These are phyloP conservation scores for Parascedosporium putredinis DNA, from an alignment of 2,329 filamentous ascomycete genomes.

Conservation along the genomic window DNA sequence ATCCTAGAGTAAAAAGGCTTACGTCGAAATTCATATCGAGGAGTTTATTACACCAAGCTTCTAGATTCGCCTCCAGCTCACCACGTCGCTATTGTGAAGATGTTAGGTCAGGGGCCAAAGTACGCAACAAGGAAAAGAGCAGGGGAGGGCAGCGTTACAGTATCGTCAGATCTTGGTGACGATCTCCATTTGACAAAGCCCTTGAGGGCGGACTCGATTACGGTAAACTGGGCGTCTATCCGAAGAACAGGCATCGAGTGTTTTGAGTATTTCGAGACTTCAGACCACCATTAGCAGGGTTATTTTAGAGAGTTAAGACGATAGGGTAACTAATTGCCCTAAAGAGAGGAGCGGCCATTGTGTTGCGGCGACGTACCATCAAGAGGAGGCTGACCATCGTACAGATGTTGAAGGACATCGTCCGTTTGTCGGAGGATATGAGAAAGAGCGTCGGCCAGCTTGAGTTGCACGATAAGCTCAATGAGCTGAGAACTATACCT, in stretches of 20 bases:
- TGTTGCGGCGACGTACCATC: constrained; percentile 38
- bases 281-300: not conserved
- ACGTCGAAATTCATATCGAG: constrained; percentile 60
- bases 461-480: constrained; percentile 72
- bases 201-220: constrained; percentile 80
- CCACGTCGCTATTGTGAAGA: not conserved
- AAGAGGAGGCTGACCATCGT: constrained; percentile 58
- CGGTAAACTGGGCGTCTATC: constrained; percentile 80
- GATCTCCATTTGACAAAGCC: constrained; percentile 73
- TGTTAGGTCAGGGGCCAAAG: not conserved
- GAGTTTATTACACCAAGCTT: constrained; percentile 64
- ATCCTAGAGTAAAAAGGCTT: constrained; percentile 10
- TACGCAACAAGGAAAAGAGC: constrained; percentile 13
- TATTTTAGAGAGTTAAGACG: not conserved
- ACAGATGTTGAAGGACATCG: constrained; percentile 62
- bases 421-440: constrained; percentile 80
- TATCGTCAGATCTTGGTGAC: constrained; percentile 15
- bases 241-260: constrained; percentile 62
- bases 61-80: constrained; percentile 52
- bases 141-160: constrained; percentile 16
- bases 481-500: constrained; percentile 83
- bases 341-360: too few species aligned
- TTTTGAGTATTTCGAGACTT: constrained; percentile 54
- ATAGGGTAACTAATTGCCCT: too few species aligned
- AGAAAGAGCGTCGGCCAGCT: constrained; percentile 73